These are phyloP conservation scores for Plasmodium relictum DNA, from an alignment of 169 alveolate species.

Conservation along the genomic window DNA sequence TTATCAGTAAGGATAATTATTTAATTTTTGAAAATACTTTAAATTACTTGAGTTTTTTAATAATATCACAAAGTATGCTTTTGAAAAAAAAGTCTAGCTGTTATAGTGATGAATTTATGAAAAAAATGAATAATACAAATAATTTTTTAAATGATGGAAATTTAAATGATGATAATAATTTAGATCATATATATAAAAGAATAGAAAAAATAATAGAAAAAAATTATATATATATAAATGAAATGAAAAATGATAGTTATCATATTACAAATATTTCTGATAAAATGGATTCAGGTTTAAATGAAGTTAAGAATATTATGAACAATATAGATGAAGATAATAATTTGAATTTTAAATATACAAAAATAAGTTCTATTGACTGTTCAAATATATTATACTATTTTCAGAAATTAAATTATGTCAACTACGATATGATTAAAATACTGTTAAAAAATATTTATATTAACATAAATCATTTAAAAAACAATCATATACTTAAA, in stretches of 20 bases:
- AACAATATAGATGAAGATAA: background rate
- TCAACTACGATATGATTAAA: constrained; percentile 36
- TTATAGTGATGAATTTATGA: background rate
- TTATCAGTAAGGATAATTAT: constrained; percentile 41
- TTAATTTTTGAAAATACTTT: constrained; percentile 39
- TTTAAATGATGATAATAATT: background rate
- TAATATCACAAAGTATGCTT: constrained; percentile 2
- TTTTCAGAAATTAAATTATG: constrained; percentile 25
- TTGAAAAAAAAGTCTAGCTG: constrained; percentile 1
- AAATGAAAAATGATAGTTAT: background rate
- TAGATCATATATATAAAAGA: background rate
- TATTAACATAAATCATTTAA: constrained; percentile 24
- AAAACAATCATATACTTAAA: constrained; percentile 30
- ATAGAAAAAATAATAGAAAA: constrained; percentile 6
- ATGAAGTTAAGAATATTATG: background rate
- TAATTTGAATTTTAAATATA: background rate
- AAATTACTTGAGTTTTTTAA: constrained; percentile 41
- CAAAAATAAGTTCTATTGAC: constrained; percentile 24
- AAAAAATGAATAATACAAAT: background rate
- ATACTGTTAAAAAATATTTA: constrained; percentile 39
- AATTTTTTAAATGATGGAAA: background rate
- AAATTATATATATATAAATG: background rate
- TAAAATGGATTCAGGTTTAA: background rate
- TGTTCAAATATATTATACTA: constrained; percentile 51
- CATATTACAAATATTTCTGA: background rate